Base-by-base conservation (phyloP, 495 filamentous ascomycete genomes). In the Lineolata rhizophorae region DNA sequence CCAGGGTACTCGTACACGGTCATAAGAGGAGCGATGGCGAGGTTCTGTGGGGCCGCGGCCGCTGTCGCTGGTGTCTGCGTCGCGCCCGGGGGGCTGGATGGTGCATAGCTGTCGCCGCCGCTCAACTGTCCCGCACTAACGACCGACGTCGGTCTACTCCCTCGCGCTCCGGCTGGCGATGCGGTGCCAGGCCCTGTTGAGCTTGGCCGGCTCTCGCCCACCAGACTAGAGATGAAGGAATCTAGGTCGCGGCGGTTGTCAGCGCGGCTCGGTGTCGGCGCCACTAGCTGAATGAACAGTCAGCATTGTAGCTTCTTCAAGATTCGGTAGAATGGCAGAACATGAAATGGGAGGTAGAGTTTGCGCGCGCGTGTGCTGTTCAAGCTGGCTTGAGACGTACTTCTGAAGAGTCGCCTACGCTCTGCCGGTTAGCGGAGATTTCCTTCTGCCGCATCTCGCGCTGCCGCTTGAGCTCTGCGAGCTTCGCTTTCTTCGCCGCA, bases 381-480 rank as follows among this genome's bases (percentile, higher is more conserved):
- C n/a, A n/a, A n/a, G n/a, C n/a, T n/a, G n/a, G n/a, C n/a, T n/a
- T n/a, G n/a, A n/a, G n/a, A 21, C 35, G 27, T 40, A 52, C 45
- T 27, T 52, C 37, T 15, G 40, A 29, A 3, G 27, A 57, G 48
- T 67, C 61, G n/a, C 64, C 65, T 45, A 67, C 58, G 45, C 67
- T 76, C 41, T 66, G 64, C 33, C 77, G 63, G 30, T 49, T 64
- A 36, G 57, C 62, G 25, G 60, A 64, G 41, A 72, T 67, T 50
- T 87, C 80, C 50, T 61, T 74, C 38, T 72, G 67, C 30, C 83
- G 64, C 28, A 82, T 58, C 51, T 85, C 79, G 40, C 84, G 69
- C 48, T 93, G 83, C 35, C 79, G 69, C 54, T 92, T 93, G 41
- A 99, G 65, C 62, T 95, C 90, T 18, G 75, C 84, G 42, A 99